phyloP scores from a whole-genome alignment of 768 basidiomycete genomes.

The Termitomyces sp. region DNA sequence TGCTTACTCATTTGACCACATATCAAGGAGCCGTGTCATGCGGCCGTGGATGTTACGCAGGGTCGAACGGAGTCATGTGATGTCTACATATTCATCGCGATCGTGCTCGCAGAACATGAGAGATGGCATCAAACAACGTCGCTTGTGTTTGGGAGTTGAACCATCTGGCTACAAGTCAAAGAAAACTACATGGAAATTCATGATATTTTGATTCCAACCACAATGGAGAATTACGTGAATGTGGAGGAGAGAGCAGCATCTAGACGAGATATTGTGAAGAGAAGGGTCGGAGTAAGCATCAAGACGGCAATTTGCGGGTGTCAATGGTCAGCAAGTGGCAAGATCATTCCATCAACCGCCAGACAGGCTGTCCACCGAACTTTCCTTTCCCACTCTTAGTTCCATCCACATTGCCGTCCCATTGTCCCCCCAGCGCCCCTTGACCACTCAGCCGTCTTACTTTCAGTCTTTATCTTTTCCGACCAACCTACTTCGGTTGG shows the following conservation, averaged over 20 bases:
- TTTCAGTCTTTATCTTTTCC: constrained; percentile 1
- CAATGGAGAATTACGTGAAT: background rate
- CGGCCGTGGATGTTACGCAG: background rate
- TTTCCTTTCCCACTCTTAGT: constrained; percentile 20
- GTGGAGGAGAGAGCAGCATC: background rate
- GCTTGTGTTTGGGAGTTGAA: background rate
- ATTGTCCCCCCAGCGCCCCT: constrained; percentile 19
- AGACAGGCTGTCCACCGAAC: constrained; percentile 19
- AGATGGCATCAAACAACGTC: constrained; percentile 1
- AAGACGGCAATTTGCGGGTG: constrained; percentile 17
- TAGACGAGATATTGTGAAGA: background rate
- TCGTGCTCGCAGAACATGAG: background rate
- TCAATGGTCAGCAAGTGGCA: constrained; percentile 16
- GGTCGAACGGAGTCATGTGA: background rate
- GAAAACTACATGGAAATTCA: background rate
- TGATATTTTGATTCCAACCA: background rate
- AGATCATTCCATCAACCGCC: constrained; percentile 20
- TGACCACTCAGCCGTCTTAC: constrained; percentile 9
- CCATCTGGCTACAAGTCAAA: background rate
- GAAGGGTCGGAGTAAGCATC: constrained; percentile 11
- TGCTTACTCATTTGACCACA: background rate
- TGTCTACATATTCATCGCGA: background rate
- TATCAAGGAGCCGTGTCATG: background rate
- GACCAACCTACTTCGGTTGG: constrained; percentile 3
- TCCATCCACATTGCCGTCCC: constrained; percentile 17